Evolutionary conservation across 202 grass and related monocot genomes (phyloP), one percentile per base, ranked within the genome.

Genomic region (Cymbopogon flexuosus): DNA sequence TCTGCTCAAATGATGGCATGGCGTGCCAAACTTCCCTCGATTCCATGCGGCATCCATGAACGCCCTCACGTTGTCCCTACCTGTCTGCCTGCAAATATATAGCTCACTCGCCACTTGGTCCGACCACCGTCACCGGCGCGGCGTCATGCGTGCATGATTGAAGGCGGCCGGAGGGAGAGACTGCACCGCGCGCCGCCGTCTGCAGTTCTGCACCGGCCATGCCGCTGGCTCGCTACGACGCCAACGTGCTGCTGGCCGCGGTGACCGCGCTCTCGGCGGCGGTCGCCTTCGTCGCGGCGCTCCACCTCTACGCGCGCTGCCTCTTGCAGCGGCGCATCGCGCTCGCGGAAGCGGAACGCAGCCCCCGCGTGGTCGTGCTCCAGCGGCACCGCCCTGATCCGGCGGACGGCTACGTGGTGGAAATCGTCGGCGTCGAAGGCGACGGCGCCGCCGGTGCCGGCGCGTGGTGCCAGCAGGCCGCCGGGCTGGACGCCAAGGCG

Each of bases 1-100:
- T 57, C 74, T 31, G 83, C 56, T 30, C 35, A 43, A 47, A 21
- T 39, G 3, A 19, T 69, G 81, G 75, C 76, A 33, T 6, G 59
- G 24, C n/a, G 30, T 9, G 73, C 79, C 79, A 89, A 86, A 79
- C 51, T 58, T 83, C 54, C 87, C 83, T 3, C 30, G 83, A 89
- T 86, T 89, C 65, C 87, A 42, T 86, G 87, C 87, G 83, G 66
- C 60, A 72, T 82, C 72, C 74, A 60, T 46, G 78, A 37, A 73
- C 61, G 10, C 61, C 16, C 27, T 19, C 39, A 5, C 56, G 39
- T 22, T 54, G 66, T 52, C 41, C 13, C 2, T 39, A 8, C 39
- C 22, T 16, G 19, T 8, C 21, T 41, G 6, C 37, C 23, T 65
- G 22, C 70, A 37, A 51, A 21, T 63, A 61, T 30, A 70, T 41